These are phyloP conservation scores for Circinella minor DNA, from an alignment of 371 early-diverging fungal species.

Conservation along the genomic window DNA sequence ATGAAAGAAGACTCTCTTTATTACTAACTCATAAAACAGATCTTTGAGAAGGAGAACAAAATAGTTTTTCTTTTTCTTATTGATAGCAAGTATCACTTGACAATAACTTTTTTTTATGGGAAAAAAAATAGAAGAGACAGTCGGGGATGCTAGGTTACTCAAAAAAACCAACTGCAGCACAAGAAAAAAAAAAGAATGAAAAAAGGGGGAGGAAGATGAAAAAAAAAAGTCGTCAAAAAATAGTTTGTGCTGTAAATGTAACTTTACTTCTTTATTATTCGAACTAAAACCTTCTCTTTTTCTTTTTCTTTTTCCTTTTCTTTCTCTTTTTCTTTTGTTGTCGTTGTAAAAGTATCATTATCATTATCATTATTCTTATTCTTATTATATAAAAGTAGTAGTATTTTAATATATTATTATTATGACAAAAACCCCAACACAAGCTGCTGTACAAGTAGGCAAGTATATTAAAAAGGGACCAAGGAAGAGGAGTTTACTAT, in stretches of 20 bases:
- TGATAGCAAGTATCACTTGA: too few relatives aligned
- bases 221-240: not conserved
- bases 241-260: not conserved
- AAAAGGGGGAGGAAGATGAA: not conserved
- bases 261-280: too few relatives aligned
- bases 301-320: not conserved
- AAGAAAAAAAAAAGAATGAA: not conserved
- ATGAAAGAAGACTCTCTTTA: too few relatives aligned
- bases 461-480: slow-evolving; percentile 11
- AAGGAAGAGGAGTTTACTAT: not conserved
- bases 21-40: too few relatives aligned
- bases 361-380: too few relatives aligned
- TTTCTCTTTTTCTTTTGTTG: slow-evolving; percentile 1
- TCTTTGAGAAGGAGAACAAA: too few relatives aligned
- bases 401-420: not conserved
- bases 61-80: too few relatives aligned
- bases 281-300: too few relatives aligned
- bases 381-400: too few relatives aligned
- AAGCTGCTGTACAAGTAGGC: slow-evolving; percentile 49
- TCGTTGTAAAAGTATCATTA: not conserved
- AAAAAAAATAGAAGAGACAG: not conserved
- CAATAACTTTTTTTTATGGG: too few relatives aligned
- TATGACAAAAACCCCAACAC: slow-evolving; percentile 19
- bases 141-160: not conserved
- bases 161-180: too few relatives aligned